phyloP scores from a whole-genome alignment of 257 asterid species.

The Fraxinus excelsior region DNA sequence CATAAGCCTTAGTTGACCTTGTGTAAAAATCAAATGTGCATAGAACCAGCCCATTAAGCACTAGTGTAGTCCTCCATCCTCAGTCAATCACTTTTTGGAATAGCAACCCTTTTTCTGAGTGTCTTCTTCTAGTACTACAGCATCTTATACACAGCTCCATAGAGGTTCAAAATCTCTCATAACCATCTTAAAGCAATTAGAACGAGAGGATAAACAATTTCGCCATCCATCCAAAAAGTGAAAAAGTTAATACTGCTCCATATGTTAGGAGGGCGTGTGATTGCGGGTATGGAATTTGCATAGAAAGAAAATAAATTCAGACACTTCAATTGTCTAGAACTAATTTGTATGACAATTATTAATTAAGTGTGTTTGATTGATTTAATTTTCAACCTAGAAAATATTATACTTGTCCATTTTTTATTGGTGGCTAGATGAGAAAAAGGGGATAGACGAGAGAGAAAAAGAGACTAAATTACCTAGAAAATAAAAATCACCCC shows the following conservation, averaged over 20 bases:
- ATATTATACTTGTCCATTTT: too few species aligned
- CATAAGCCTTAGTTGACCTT: neutral
- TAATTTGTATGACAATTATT: too few species aligned
- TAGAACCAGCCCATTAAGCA: neutral
- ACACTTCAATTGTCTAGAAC: too few species aligned
- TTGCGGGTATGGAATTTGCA: too few species aligned
- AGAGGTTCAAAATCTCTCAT: neutral
- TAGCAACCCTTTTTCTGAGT: neutral
- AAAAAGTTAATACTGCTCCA: neutral
- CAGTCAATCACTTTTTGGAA: neutral
- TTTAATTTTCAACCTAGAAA: too few species aligned
- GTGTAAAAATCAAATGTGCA: neutral
- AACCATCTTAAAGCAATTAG: neutral
- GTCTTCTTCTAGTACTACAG: neutral
- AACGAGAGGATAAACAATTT: neutral
- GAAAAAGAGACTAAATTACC: too few species aligned
- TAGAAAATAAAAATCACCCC: too few species aligned
- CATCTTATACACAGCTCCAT: neutral
- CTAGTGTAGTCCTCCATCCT: neutral
- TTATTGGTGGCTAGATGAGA: too few species aligned
- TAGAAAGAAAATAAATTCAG: too few species aligned
- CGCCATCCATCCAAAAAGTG: neutral
- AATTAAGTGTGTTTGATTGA: too few species aligned
- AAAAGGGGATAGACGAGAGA: too few species aligned
- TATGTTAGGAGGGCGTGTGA: neutral